Evolutionary conservation across 352 stramenopile species (phyloP).

Genomic region (Phytophthora vignae): DNA sequence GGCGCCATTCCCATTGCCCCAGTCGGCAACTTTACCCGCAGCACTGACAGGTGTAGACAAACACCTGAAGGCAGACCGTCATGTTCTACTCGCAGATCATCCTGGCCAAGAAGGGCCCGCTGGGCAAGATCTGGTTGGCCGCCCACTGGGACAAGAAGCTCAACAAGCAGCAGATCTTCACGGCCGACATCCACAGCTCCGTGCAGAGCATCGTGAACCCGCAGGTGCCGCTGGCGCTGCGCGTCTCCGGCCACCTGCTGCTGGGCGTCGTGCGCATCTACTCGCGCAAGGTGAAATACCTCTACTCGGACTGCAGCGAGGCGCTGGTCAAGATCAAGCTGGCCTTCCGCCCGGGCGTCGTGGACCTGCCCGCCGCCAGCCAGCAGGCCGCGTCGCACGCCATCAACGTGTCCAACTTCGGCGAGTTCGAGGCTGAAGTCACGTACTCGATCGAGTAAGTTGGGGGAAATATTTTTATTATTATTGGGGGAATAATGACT

Average conservation of each 20-base stretch:
- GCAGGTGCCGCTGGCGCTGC: slow-evolving; percentile 96
- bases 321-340: slow-evolving; percentile 99
- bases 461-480: slow-evolving; percentile 9
- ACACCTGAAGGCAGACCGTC: no score
- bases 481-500: not conserved
- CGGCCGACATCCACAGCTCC: slow-evolving; percentile 96
- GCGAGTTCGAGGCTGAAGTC: slow-evolving; percentile 87
- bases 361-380: slow-evolving; percentile 73
- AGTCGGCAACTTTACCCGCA: not conserved
- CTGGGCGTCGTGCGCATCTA: slow-evolving; percentile 99
- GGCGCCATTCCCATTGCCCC: not conserved
- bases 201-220: slow-evolving; percentile 98
- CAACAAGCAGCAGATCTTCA: slow-evolving; percentile 98
- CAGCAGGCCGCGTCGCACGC: slow-evolving; percentile 73
- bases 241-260: slow-evolving; percentile 97
- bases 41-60: not conserved
- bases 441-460: slow-evolving; percentile 89
- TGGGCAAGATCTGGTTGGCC: slow-evolving; percentile 99
- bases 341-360: slow-evolving; percentile 90
- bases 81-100: slow-evolving; percentile 99
- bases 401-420: slow-evolving; percentile 89
- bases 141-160: slow-evolving; percentile 99
- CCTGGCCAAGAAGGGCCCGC: slow-evolving; percentile 98
- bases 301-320: slow-evolving; percentile 99
- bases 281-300: slow-evolving; percentile 97